Base-by-base conservation (phyloP, 192 early-diverging fungal genomes). In the Backusella tuberculispora region DNA sequence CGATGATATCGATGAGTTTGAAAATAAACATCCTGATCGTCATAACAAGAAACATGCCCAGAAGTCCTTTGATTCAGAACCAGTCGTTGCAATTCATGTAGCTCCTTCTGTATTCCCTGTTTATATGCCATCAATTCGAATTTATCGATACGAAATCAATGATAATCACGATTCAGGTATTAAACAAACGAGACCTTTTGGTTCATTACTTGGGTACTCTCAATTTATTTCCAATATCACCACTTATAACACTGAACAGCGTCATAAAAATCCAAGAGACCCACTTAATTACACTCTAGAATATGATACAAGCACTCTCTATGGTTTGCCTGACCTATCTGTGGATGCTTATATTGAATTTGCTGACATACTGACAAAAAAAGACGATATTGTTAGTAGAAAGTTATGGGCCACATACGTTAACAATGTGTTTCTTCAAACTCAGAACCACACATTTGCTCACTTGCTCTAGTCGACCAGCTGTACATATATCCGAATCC, bases 51-150 rank as follows among this genome's bases (percentile, higher is more conserved):
- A 37, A 53, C 34, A 21, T 37, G 45, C n/a, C 1, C 24, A 82
- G 10, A 41, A 38, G 3, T 19, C 37, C n/a, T 56, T 41, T 34
- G 29, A 29, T 21, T 19, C 37, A 38, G 48, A 45, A 46, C 69
- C 46, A 14, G 50, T 72, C 6, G 70, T 72, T 12, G 15, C 74
- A n/a, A 67, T 74, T 29, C 48, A 81, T 41, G 40, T 93, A 0
- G 82, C 87, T n/a, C 91, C 91, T 0, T 87, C 88, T 60, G 86
- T 93, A 0, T 78, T 91, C 8, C 91, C 91, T 14, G 88, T 81
- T 7, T 90, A 87, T 66, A 75, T 86, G 53, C 91, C 91, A 14
- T 74, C 84, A 0, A 83, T 90, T 56, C 84, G 90, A 19, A 80
- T 91, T 0, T 86, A 86, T 38, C 74, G 82, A 63, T 93, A 93